Base-by-base conservation (phyloP, 345 rosid species). In the Durio zibethinus region DNA sequence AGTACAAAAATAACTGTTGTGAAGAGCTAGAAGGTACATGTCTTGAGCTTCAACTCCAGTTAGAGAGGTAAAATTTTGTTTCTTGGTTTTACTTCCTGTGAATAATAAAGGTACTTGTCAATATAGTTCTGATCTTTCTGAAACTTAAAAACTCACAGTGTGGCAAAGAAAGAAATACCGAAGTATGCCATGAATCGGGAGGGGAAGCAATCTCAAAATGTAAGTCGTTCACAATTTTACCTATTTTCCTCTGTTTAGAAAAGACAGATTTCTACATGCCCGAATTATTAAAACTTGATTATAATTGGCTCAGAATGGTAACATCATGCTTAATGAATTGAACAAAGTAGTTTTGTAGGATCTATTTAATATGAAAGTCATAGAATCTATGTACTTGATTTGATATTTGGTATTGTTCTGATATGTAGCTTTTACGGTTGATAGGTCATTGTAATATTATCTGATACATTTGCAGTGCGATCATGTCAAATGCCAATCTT, bases 31-130 rank as follows among this genome's bases (percentile, higher is more conserved):
- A 96, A 87, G 92, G 89, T 14, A 92, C 90, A 6, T 93, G 98
- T 69, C 91, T 92, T 1, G 97, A 96, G 83, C 97, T 96, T 83
- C 97, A 96, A 83, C 97, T 96, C 77, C 93, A 93, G 81, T 76
- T 92, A 48, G 97, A 91, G 82, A 91, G 98, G 98, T 94, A 78
- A 53, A 5, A 31, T 31, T 65, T 71, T 52, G 45, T 66, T 36
- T 66, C 61, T 66, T 73, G 2, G 20, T 25, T 75, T 65, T 43
- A 64, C 18, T 66, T 72, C 35, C 60, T 10, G 20, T 27, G 47
- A 73, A 63, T 35, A 33, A 20, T 45, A 6, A 56, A 27, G 27
- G 14, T 9, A 61, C 66, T 38, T 35, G 23, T 23, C 25, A 72
- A 14, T 62, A 21, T 36, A 42, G 18, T 40, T 38, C 42, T 82